These are phyloP conservation scores for Komagataella pseudopastoris DNA, from an alignment of 805 yeast genomes.

Conservation along the genomic window DNA sequence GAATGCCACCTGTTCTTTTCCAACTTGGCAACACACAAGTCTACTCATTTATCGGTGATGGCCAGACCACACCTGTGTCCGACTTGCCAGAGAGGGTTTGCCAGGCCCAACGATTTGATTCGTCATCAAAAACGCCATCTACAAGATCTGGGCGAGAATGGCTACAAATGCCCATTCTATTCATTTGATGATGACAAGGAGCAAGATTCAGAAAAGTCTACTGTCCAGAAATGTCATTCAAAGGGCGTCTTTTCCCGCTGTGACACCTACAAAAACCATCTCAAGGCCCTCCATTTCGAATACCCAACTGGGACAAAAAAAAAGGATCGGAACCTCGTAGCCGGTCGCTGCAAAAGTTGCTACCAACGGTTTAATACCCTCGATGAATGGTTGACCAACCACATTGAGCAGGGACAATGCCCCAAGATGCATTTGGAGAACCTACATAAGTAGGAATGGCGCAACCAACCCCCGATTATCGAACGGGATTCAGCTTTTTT, in stretches of 20 bases:
- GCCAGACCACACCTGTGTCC: constrained; percentile 69
- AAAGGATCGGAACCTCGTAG: constrained; percentile 51
- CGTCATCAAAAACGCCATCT: constrained; percentile 82
- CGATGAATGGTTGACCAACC: constrained; percentile 68
- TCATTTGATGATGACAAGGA: constrained; percentile 6
- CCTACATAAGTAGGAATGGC: neutral
- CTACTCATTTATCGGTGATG: constrained; percentile 61
- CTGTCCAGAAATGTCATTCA: constrained; percentile 40
- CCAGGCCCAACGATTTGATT: constrained; percentile 74
- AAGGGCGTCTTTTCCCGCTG: constrained; percentile 81
- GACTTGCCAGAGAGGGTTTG: constrained; percentile 74
- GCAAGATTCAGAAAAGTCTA: constrained; percentile 4
- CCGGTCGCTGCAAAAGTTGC: constrained; percentile 74
- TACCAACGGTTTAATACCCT: constrained; percentile 50
- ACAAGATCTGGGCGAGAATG: constrained; percentile 49
- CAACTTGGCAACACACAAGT: constrained; percentile 72
- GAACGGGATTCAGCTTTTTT: neutral
- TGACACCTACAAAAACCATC: constrained; percentile 85
- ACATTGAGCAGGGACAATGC: constrained; percentile 44
- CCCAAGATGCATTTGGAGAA: neutral
- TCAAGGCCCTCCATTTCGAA: constrained; percentile 79
- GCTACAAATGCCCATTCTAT: constrained; percentile 71
- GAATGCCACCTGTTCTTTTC: constrained; percentile 38
- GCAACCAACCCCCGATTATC: neutral
- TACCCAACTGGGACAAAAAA: constrained; percentile 83